Conservation (phyloP, 2,329 filamentous ascomycete genomes). For the Bipolaris zeicola region DNA sequence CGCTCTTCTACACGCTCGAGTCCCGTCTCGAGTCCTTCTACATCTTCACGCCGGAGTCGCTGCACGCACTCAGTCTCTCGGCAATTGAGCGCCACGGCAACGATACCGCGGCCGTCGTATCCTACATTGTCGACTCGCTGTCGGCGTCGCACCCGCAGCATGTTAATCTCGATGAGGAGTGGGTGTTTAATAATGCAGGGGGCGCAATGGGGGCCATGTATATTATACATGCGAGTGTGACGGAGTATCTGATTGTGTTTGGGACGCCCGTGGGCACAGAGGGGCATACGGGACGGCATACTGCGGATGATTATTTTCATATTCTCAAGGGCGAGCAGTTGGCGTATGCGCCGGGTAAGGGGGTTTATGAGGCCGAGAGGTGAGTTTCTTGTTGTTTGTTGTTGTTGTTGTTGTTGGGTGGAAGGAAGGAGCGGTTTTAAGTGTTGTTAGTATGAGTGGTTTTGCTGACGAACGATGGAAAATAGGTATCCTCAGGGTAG, state of each 20-base stretch:
- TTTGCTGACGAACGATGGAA: background rate
- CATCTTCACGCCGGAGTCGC: slow-evolving; percentile 72
- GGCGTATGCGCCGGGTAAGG: slow-evolving; percentile 68
- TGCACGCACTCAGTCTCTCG: slow-evolving; percentile 70
- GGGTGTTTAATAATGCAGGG: slow-evolving; percentile 91
- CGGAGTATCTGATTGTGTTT: slow-evolving; percentile 59
- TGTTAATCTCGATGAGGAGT: slow-evolving; percentile 76
- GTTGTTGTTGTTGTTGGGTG: background rate
- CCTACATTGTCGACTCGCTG: slow-evolving; percentile 73
- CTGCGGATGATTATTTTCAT: slow-evolving; percentile 93
- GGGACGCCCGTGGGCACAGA: slow-evolving; percentile 78
- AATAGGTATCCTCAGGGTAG: slow-evolving; percentile 68
- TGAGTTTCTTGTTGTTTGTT: background rate
- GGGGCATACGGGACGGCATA: slow-evolving; percentile 86
- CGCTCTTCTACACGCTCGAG: slow-evolving; percentile 38
- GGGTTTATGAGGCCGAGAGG: slow-evolving; percentile 66
- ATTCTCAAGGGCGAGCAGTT: slow-evolving; percentile 80
- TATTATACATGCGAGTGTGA: slow-evolving; percentile 84
- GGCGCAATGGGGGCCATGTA: slow-evolving; percentile 93
- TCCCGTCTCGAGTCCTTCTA: slow-evolving; percentile 60
- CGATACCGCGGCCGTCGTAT: slow-evolving; percentile 71
- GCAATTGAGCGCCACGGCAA: slow-evolving; percentile 74
- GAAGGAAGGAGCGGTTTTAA: background rate
- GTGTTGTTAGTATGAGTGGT: background rate
- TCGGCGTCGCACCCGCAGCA: slow-evolving; percentile 49